phyloP scores from a whole-genome alignment of 2,329 filamentous ascomycete genomes.

The Epichloe sp. region DNA sequence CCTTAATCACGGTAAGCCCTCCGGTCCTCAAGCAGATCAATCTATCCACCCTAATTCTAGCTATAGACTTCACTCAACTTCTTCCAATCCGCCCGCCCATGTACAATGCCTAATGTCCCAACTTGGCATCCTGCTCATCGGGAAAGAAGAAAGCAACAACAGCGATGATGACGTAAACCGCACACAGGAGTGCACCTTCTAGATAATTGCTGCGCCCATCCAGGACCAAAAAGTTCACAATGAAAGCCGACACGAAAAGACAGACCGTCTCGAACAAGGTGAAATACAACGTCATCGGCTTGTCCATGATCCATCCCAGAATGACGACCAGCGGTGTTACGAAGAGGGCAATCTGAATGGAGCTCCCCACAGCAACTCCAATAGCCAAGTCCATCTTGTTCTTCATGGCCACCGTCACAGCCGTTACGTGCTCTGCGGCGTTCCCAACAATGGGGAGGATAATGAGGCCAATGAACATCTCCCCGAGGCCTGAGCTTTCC shows the following conservation, averaged over 20 bases:
- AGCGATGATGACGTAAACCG: constrained; percentile 55
- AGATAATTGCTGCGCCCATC: constrained; percentile 81
- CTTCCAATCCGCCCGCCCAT: no score
- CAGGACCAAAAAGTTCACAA: constrained; percentile 77
- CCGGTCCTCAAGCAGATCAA: no score
- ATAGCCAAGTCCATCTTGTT: constrained; percentile 69
- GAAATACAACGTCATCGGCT: constrained; percentile 71
- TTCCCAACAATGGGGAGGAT: constrained; percentile 63
- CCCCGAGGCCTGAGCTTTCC: constrained; percentile 39
- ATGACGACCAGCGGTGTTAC: constrained; percentile 59
- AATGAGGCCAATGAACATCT: constrained; percentile 59
- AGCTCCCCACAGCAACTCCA: constrained; percentile 53
- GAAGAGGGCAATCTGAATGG: constrained; percentile 61
- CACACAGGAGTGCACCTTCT: constrained; percentile 58
- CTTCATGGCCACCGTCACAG: constrained; percentile 56
- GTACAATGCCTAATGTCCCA: constrained; percentile 12
- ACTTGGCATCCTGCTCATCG: constrained; percentile 32
- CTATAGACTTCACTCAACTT: no score
- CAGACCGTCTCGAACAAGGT: constrained; percentile 81
- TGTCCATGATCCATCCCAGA: constrained; percentile 55
- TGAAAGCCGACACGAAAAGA: constrained; percentile 71
- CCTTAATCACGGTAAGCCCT: no score
- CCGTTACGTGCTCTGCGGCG: constrained; percentile 60
- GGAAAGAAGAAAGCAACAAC: constrained; percentile 57
- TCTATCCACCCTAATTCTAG: background rate